Conservation (phyloP, 768 basidiomycete species). For the Mycena vitilis region DNA sequence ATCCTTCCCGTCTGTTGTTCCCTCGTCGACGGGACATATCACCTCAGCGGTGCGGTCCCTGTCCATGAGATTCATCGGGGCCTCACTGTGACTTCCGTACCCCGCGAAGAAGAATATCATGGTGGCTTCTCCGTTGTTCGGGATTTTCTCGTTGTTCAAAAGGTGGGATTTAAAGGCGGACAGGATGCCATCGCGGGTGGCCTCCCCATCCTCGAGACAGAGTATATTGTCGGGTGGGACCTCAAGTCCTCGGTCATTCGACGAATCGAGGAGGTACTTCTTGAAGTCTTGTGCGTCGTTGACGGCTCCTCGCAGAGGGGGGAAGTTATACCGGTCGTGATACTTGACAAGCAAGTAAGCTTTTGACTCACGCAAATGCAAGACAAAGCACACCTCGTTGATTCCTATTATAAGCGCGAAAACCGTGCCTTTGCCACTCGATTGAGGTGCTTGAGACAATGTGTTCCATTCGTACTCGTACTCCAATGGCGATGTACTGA, state of each 20-base stretch:
- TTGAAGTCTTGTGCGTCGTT: constrained; percentile 10
- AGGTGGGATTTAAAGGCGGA: constrained; percentile 17
- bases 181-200: constrained; percentile 17
- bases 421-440: neutral
- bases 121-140: neutral
- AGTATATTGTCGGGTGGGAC: constrained; percentile 13
- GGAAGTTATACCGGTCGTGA: neutral
- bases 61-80: neutral
- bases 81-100: neutral
- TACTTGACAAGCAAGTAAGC: neutral
- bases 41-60: neutral
- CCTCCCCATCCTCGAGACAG: constrained; percentile 1
- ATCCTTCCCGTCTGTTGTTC: neutral
- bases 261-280: neutral
- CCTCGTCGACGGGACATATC: constrained; percentile 2
- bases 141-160: constrained; percentile 2
- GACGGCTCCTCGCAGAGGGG: constrained; percentile 12
- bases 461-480: too few species aligned
- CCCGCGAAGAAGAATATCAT: neutral
- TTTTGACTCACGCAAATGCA: neutral
- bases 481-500: too few species aligned
- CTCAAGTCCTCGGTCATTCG: neutral
- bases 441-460: neutral
- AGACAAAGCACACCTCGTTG: neutral
- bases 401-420: constrained; percentile 20